Conservation (phyloP, 495 filamentous ascomycete species). For the Hypoxylon intermedium region DNA sequence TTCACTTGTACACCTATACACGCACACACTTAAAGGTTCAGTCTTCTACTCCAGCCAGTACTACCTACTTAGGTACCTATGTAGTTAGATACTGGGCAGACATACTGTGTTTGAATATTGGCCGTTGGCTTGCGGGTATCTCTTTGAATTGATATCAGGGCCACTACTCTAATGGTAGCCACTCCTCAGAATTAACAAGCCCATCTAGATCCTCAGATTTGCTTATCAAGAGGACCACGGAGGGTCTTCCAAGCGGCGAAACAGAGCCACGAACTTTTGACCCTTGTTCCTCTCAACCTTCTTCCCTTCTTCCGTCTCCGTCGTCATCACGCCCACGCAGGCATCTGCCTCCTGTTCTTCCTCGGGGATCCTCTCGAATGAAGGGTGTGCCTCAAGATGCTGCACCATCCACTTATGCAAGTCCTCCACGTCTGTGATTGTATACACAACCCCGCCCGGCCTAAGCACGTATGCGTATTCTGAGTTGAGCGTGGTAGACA, state of each 20-base stretch:
- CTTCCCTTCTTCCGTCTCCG: conserved; percentile 94
- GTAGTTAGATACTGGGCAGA: too few species aligned
- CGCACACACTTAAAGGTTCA: too few species aligned
- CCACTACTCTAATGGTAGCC: too few species aligned
- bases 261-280: conserved; percentile 85
- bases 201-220: too few species aligned
- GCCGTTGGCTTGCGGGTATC: too few species aligned
- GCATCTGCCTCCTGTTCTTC: conserved; percentile 74
- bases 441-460: conserved; percentile 87
- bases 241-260: conserved; percentile 80
- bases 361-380: conserved; percentile 69
- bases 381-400: conserved; percentile 76
- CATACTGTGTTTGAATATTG: too few species aligned
- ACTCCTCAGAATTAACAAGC: too few species aligned
- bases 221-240: conserved; percentile 61
- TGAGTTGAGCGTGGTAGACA: conserved; percentile 82
- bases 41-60: too few species aligned
- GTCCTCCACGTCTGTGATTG: conserved; percentile 96
- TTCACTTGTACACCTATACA: too few species aligned
- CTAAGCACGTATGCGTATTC: conserved; percentile 91
- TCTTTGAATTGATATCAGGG: too few species aligned
- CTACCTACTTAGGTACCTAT: too few species aligned
- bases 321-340: conserved; percentile 81
- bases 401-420: conserved; percentile 90
- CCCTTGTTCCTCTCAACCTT: conserved; percentile 93